Evolutionary conservation across 2,329 filamentous ascomycete genomes (phyloP).

Genomic region (Phaeosphaeria sp.): DNA sequence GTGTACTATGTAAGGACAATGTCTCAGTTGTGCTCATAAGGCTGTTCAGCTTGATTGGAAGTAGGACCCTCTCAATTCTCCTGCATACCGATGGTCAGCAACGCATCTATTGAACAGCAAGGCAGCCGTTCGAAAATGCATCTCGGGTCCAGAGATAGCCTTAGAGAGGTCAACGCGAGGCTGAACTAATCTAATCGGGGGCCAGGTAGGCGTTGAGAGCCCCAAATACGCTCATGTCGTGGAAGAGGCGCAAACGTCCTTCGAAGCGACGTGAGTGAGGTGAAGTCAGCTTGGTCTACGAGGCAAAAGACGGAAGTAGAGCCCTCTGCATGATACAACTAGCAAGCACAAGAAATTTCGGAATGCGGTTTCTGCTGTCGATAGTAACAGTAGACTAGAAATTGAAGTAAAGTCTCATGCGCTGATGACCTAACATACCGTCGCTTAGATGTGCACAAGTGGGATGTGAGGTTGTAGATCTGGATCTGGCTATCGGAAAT

Average conservation of each 20-base stretch:
- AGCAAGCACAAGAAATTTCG: no score
- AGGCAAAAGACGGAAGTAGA: no score
- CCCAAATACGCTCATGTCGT: no score
- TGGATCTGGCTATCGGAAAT: neutral
- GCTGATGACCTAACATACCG: no score
- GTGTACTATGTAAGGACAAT: neutral
- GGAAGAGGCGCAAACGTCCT: no score
- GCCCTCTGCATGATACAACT: no score
- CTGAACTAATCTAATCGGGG: neutral
- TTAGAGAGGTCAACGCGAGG: neutral
- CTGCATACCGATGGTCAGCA: neutral
- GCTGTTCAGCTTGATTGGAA: neutral
- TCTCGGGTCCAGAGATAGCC: neutral
- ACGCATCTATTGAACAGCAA: neutral
- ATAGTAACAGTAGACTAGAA: no score
- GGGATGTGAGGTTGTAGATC: neutral
- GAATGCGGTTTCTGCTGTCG: no score
- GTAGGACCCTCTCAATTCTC: neutral
- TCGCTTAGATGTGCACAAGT: no score
- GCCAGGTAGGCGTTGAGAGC: neutral
- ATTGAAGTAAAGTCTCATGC: no score
- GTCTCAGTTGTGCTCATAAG: neutral
- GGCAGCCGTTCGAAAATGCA: neutral
- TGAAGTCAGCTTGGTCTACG: no score
- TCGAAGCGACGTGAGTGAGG: no score